Evolutionary conservation across 164 flowering plant species (phyloP).

Genomic region (Taxillus chinensis): DNA sequence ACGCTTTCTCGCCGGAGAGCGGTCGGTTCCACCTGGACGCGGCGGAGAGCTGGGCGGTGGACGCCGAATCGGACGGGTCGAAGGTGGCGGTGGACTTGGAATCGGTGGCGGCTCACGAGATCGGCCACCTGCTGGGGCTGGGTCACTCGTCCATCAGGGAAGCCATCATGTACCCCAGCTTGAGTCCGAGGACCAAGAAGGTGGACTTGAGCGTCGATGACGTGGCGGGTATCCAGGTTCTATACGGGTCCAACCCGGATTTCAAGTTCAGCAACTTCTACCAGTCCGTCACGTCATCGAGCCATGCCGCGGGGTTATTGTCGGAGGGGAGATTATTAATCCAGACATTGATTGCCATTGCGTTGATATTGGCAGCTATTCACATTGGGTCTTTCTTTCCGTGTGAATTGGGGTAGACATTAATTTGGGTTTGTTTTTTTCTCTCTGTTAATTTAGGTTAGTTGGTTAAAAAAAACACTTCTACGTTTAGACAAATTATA

Average conservation of each 20-base stretch:
- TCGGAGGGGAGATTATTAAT: not conserved
- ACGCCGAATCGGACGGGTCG: slow-evolving; percentile 18
- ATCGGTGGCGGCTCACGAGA: slow-evolving; percentile 57
- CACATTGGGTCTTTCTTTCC: no score
- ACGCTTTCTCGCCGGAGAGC: slow-evolving; percentile 59
- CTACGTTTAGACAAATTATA: no score
- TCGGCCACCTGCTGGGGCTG: slow-evolving; percentile 59
- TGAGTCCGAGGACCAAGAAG: slow-evolving; percentile 35
- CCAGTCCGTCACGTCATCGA: slow-evolving; percentile 21
- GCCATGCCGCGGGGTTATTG: not conserved
- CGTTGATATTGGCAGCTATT: no score
- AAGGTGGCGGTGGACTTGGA: slow-evolving; percentile 43
- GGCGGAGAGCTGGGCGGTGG: slow-evolving; percentile 52
- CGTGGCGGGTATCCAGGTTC: slow-evolving; percentile 44
- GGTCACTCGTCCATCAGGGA: slow-evolving; percentile 44
- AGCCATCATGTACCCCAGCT: slow-evolving; percentile 57
- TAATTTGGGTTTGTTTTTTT: no score
- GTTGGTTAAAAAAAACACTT: no score
- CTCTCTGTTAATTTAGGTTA: no score
- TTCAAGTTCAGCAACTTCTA: slow-evolving; percentile 27
- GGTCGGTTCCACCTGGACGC: slow-evolving; percentile 64
- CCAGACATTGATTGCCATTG: no score
- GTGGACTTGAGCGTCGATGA: slow-evolving; percentile 45
- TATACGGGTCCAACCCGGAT: slow-evolving; percentile 55
- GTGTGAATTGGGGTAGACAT: no score